These are phyloP conservation scores for Iris macrosiphon DNA, from an alignment of 106 monocot species.

Conservation along the genomic window DNA sequence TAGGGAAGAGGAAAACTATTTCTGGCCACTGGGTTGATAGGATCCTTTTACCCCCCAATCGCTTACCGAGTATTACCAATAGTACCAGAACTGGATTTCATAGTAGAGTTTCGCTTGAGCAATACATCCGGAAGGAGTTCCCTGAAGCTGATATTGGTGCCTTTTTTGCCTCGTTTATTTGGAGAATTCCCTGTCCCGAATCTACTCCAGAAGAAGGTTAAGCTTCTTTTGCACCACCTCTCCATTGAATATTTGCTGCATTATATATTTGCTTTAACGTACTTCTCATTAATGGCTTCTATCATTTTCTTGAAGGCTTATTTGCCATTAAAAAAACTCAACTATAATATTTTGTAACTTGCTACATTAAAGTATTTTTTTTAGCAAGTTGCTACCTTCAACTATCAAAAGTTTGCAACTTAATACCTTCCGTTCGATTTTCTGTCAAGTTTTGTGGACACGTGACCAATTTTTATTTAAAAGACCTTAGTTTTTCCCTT, in stretches of 20 bases:
- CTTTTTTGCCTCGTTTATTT: conserved; percentile 62
- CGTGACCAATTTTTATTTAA: too few species aligned
- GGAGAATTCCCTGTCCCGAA: conserved; percentile 46
- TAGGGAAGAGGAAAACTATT: conserved; percentile 38
- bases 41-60: conserved; percentile 35
- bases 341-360: too few species aligned
- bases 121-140: conserved; percentile 39
- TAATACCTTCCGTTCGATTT: too few species aligned
- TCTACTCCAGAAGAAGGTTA: conserved; percentile 13
- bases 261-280: too few species aligned
- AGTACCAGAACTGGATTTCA: conserved; percentile 14
- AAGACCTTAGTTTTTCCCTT: too few species aligned
- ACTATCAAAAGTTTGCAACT: too few species aligned
- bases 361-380: too few species aligned
- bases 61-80: conserved; percentile 11
- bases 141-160: conserved; percentile 36
- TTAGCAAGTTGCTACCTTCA: too few species aligned
- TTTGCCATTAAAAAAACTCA: too few species aligned
- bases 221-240: background rate
- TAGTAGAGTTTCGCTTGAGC: conserved; percentile 36
- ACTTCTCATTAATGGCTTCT: too few species aligned
- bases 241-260: background rate
- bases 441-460: too few species aligned
- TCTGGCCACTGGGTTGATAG: conserved; percentile 54
- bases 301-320: too few species aligned